Percentiles rank a stretch among this genome's conserved stretches.
Conservation (phyloP, 768 basidiomycete genomes). For the Tulasnella sp. region DNA sequence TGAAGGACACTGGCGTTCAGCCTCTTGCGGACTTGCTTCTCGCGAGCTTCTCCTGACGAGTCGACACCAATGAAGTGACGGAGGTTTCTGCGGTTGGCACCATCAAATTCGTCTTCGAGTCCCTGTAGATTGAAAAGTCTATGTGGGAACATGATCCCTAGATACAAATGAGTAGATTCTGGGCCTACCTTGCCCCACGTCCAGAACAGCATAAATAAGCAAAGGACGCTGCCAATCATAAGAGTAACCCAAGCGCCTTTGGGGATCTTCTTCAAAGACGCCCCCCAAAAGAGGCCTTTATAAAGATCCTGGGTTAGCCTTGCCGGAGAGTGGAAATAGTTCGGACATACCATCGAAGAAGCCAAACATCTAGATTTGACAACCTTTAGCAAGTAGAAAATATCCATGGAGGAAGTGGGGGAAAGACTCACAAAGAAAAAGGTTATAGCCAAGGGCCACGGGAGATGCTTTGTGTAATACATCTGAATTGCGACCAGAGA, state of each 20-base stretch:
- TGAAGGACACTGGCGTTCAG: background rate
- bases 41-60: slow-evolving; percentile 21
- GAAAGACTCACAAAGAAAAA: slow-evolving; percentile 22
- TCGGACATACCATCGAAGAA: slow-evolving; percentile 63
- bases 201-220: slow-evolving; percentile 47
- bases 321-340: too few species aligned
- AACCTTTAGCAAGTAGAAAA: background rate
- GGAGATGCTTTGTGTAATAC: slow-evolving; percentile 24
- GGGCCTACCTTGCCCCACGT: slow-evolving; percentile 46
- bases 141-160: too few species aligned
- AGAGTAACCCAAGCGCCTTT: slow-evolving; percentile 60
- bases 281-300: slow-evolving; percentile 50
- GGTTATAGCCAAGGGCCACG: slow-evolving; percentile 22
- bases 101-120: slow-evolving; percentile 54
- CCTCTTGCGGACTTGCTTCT: slow-evolving; percentile 5
- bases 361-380: slow-evolving; percentile 35
- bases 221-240: slow-evolving; percentile 44
- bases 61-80: slow-evolving; percentile 41
- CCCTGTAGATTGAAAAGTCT: slow-evolving; percentile 24
- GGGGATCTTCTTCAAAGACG: slow-evolving; percentile 49
- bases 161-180: too few species aligned
- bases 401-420: background rate
- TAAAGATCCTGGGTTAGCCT: background rate
- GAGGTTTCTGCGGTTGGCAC: slow-evolving; percentile 42
- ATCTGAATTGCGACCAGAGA: slow-evolving; percentile 25